Evolutionary conservation across 306 rosid genomes (phyloP).

Genomic region (Canavalia ensiformis): DNA sequence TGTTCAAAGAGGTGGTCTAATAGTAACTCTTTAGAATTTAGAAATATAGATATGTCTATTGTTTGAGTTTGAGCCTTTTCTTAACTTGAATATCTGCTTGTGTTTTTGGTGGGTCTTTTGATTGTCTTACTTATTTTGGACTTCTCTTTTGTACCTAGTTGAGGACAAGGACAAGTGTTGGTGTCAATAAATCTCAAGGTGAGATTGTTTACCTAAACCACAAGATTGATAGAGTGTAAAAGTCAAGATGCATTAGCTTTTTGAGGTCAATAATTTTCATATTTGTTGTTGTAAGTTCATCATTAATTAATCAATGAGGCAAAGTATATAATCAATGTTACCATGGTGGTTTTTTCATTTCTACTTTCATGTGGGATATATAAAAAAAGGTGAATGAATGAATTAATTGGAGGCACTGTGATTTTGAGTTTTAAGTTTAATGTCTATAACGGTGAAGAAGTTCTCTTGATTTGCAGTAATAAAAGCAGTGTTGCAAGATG

Average conservation of each 20-base stretch:
- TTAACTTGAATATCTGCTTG: no score
- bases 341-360: no score
- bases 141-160: slow-evolving; percentile 45
- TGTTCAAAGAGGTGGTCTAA: neutral
- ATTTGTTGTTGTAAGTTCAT: no score
- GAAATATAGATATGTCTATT: no score
- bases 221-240: neutral
- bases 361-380: no score
- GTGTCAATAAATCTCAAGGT: slow-evolving; percentile 63
- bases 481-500: slow-evolving; percentile 57
- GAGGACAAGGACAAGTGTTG: slow-evolving; percentile 54
- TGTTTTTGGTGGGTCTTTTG: slow-evolving; percentile 4
- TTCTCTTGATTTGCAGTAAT: slow-evolving; percentile 56
- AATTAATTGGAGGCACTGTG: slow-evolving; percentile 23
- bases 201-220: slow-evolving; percentile 10
- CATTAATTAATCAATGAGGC: no score
- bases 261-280: neutral
- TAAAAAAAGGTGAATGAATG: neutral
- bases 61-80: no score
- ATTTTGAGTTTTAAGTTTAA: slow-evolving; percentile 25
- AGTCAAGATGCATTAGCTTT: neutral
- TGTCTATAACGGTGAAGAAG: slow-evolving; percentile 32
- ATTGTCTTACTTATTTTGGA: neutral
- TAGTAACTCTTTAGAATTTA: no score
- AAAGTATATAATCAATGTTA: no score